Evolutionary conservation across 306 rosid species (phyloP).

Genomic region (Leucaena leucocephala): DNA sequence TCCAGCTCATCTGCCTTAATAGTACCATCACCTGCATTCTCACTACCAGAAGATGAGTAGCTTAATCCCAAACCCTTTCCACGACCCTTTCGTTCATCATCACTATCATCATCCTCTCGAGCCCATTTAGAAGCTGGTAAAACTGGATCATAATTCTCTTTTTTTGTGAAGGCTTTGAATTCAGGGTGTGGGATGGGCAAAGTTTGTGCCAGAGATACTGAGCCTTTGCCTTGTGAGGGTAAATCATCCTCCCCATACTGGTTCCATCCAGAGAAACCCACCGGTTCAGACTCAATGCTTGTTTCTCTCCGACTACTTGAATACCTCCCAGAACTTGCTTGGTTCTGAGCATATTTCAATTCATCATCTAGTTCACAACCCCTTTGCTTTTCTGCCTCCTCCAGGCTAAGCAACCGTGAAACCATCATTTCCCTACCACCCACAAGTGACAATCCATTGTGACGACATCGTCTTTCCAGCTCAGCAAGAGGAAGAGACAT

Average conservation of each 20-base stretch:
- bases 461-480: slow-evolving; percentile 96
- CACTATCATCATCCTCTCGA: slow-evolving; percentile 95
- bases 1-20: slow-evolving; percentile 72
- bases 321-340: slow-evolving; percentile 73
- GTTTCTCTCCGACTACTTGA: slow-evolving; percentile 59
- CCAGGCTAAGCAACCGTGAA: slow-evolving; percentile 88
- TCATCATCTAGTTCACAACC: slow-evolving; percentile 85
- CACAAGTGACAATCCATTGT: slow-evolving; percentile 95
- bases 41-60: slow-evolving; percentile 98
- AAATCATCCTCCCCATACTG: slow-evolving; percentile 59
- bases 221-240: slow-evolving; percentile 55
- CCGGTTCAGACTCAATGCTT: slow-evolving; percentile 67
- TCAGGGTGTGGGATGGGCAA: slow-evolving; percentile 74
- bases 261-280: slow-evolving; percentile 73
- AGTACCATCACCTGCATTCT: slow-evolving; percentile 75
- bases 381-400: slow-evolving; percentile 94
- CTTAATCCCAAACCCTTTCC: slow-evolving; percentile 78
- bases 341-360: slow-evolving; percentile 69
- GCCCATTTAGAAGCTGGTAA: slow-evolving; percentile 98
- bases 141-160: slow-evolving; percentile 80
- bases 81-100: slow-evolving; percentile 70
- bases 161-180: slow-evolving; percentile 69
- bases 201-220: slow-evolving; percentile 58
- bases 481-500: slow-evolving; percentile 89
- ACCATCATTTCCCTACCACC: slow-evolving; percentile 99